Base-by-base conservation (phyloP, 148 eudicot genomes). In the Silene uniflora region DNA sequence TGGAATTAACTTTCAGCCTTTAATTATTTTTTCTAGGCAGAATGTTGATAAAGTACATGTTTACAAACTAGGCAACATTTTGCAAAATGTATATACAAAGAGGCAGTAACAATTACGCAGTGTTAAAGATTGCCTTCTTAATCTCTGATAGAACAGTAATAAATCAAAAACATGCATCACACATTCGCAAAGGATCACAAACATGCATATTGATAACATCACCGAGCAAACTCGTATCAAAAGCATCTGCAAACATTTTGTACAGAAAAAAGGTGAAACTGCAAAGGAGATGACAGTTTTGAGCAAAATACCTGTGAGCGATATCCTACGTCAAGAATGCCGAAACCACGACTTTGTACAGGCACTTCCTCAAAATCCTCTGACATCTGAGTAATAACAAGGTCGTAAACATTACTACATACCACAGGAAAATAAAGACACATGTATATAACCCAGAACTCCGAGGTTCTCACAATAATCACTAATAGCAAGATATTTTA, bases 271-370 rank as follows among this genome's bases (percentile, higher is more conserved):
- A 66, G 47, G 69, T 35, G 22, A 68, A 23, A n/a, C 14, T 19
- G 27, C 19, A 67, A 67, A 67, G 44, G 71, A 42, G 55, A n/a
- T 39, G 61, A 11, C 72, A 69, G 14, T 69, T 52, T 52, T 71
- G 7, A 69, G 72, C 27, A 69, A 14, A 69, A 72, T 86, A 91
- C 98, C 97, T 90, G 81, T 66, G 98, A 94, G 62, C 97, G 93
- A 76, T 85, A 94, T 24, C 98, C 98, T 74, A 94, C 88, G 81
- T 94, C 98, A 81, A 94, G 98, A 88, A 94, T 91, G 75, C 98
- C 97, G 76, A 94, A 94, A 71, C 98, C 98, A 71, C 98, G 93
- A 83, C 98, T 94, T 84, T 94, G 98, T 67, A 94, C 98, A 4
- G 91, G 86, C 76, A 94, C 80, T 86, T 94, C 98, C 77, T 88